Evolutionary conservation across 768 basidiomycete genomes (phyloP), one percentile per base, ranked within the genome.

Genomic region (Paxillus rubicundulus): DNA sequence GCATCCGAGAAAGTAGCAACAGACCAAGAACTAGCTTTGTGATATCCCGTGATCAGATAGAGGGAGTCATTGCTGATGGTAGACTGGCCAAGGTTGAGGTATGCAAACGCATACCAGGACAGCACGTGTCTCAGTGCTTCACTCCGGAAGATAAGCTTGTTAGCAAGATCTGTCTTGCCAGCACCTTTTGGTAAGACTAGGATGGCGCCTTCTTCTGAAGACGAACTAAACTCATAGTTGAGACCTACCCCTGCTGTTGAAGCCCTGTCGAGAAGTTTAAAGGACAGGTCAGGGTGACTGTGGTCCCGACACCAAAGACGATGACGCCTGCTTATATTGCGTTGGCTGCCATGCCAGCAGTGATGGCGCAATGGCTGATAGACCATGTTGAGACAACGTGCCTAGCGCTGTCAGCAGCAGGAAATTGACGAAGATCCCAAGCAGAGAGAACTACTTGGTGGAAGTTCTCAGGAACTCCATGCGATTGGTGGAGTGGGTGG

Each of bases 161-260:
- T 61, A 14, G 60, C 59, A 28, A 70, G 54, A 21, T 68, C 64
- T 16, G 62, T 57, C 46, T 58, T 40, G 16, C 54, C 55, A 1
- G 70, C 67, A 5, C 70, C 74, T 32, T 72, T 63, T 0, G 73
- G 72, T 37, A 74, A 64, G 18, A 68, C 45, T 9, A 74, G 59
- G 8, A 72, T 47, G 4, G 70, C 69, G 2, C 70, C 72, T 56
- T 70, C 68, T 30, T 13, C 44, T 0, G 59, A 59, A 13, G 65
- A 56, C 17, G 61, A 10, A 21, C 48, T 52, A 48, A 67, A 62
- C 13, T 30, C 48, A 47, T 54, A 52, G 21, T 43, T 50, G 9
- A 58, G 48, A 1, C 24, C 24, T 24, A 24, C 6, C 24, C 24
- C 24, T 4, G 24, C 24, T 24, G 24, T 24, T 24, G 24, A 24